Percentiles rank a stretch among this genome's conserved stretches.
These are phyloP conservation scores for Ascomycota sp. DNA, from an alignment of 2,329 filamentous ascomycete genomes.

Conservation along the genomic window DNA sequence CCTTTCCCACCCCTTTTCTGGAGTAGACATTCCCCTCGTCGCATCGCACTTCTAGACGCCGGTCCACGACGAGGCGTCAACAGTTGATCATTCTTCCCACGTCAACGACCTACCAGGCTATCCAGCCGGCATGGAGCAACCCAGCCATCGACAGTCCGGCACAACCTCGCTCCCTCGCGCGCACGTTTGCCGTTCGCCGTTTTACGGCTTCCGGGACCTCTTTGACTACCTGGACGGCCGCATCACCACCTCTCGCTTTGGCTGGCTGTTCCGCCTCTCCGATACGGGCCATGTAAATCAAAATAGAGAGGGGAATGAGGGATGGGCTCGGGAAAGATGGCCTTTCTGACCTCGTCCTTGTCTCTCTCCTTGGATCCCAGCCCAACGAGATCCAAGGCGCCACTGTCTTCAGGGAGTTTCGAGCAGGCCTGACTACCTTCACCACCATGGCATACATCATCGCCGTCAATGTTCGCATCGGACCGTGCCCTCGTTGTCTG, in stretches of 20 bases:
- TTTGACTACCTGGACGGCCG: conserved; percentile 14
- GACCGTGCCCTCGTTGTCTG: background rate
- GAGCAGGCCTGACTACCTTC: conserved; percentile 60
- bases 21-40: too few relatives aligned
- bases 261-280: conserved; percentile 40
- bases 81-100: background rate
- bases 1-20: too few relatives aligned
- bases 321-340: too few relatives aligned
- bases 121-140: background rate
- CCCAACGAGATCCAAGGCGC: conserved; percentile 43
- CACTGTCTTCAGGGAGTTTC: conserved; percentile 54
- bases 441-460: conserved; percentile 75
- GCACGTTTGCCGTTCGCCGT: conserved; percentile 6
- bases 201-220: conserved; percentile 14
- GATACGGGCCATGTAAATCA: conserved; percentile 42
- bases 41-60: too few relatives aligned
- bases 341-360: background rate
- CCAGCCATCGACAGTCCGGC: background rate
- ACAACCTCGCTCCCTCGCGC: background rate
- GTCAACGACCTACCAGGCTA: background rate
- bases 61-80: background rate
- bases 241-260: conserved; percentile 23
- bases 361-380: conserved; percentile 15
- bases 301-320: too few relatives aligned
- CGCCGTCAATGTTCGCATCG: conserved; percentile 34